Evolutionary conservation across 1,139 yeast genomes (phyloP), one percentile per base, ranked within the genome.

Genomic region (Hansenula lynferdii): DNA sequence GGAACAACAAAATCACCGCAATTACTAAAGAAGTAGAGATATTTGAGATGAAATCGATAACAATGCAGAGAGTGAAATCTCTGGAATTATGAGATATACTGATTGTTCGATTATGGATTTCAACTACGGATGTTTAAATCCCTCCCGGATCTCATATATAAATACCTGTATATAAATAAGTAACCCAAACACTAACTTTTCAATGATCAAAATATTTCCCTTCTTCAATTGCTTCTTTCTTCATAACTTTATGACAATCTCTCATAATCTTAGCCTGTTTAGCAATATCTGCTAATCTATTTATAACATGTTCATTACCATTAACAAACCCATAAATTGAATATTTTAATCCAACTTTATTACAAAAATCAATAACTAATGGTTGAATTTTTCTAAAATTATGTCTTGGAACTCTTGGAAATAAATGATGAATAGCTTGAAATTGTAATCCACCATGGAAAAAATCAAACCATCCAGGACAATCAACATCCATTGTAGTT

Each of bases 401-500:
- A 61, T 87, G 96, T 43, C 96, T 72, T 15, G 97, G 97, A 55
- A 87, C 61, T 41, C 97, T 69, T 15, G 97, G 97, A 60, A 87
- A 87, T 49, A 87, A 67, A 58, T 87, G 97, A 58, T 87, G 97
- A 37, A 87, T 77, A 2, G 89, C 95, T 58, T 87, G 97, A 64
- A 86, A 87, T 59, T 87, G 97, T 37, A 87, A 72, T 0, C 97
- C 97, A 7, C 96, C 97, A 54, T 87, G 97, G 52, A 87, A 70
- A 54, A 79, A 87, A 59, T 87, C 97, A 36, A 87, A 68, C 96
- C 96, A 87, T 45, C 77, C 80, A 2, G 97, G 96, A 63, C 97
- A 87, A 53, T 84, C 94, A 15, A 87, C 96, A 57, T 87, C 97
- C 96, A 87, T 89, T 6, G 96, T 87, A 1, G 97, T 87, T 51